A percentile compares a stretch with the other conserved stretches of the same genome.
These are phyloP conservation scores for Hygrophila difformis DNA, from an alignment of 257 asterid genomes.

Conservation along the genomic window DNA sequence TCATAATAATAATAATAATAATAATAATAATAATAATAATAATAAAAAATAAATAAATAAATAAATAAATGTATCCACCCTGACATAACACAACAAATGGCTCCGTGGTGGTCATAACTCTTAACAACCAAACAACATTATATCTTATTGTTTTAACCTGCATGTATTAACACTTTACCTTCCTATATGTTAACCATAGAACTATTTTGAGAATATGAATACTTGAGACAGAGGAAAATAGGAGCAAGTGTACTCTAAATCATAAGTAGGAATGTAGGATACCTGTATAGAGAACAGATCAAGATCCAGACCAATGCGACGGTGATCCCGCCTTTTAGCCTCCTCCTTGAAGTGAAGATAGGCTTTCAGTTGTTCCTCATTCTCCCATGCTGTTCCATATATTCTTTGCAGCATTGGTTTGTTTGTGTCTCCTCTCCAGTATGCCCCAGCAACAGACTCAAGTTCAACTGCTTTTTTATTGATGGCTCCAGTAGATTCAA, in stretches of 20 bases:
- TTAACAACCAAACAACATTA: too few species aligned
- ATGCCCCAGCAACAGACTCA: constrained; percentile 99
- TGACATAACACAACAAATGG: too few species aligned
- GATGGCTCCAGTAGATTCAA: constrained; percentile 87
- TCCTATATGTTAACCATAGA: neutral
- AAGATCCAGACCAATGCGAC: constrained; percentile 92
- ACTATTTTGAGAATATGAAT: neutral
- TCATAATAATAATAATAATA: too few species aligned
- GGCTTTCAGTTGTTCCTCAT: constrained; percentile 81
- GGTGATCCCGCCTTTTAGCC: constrained; percentile 96
- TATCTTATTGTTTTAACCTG: too few species aligned
- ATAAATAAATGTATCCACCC: too few species aligned
- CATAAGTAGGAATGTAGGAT: constrained; percentile 12
- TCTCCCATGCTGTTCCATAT: constrained; percentile 99
- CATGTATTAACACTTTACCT: neutral
- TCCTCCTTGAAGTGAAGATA: constrained; percentile 89
- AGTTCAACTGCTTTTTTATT: constrained; percentile 80
- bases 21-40: too few species aligned
- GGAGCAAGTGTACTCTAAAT: constrained; percentile 8
- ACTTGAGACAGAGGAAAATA: neutral
- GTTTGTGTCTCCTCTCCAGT: constrained; percentile 92
- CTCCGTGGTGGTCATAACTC: too few species aligned
- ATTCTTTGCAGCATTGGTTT: constrained; percentile 93
- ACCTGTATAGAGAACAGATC: constrained; percentile 97
- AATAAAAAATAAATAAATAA: too few species aligned